Percentiles rank a stretch among this genome's conserved stretches.
These are phyloP conservation scores for Geotrichum carabidarum DNA, from an alignment of 1,139 yeast species.

Conservation along the genomic window DNA sequence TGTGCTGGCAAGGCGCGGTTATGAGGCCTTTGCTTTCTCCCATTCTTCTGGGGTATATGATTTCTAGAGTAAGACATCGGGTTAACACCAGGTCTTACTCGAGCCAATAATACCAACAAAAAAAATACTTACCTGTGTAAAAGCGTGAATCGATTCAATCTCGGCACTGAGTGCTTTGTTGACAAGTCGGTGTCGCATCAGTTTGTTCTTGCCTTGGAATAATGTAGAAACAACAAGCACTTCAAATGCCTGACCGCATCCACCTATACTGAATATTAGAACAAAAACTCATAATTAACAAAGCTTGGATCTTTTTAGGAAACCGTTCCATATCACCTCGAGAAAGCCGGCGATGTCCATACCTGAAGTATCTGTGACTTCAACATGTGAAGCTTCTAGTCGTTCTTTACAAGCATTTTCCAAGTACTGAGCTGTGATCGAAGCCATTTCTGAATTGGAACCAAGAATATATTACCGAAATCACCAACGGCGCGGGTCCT, in stretches of 20 bases:
- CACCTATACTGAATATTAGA: slow-evolving; percentile 42
- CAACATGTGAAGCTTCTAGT: slow-evolving; percentile 38
- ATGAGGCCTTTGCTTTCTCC: slow-evolving; percentile 22
- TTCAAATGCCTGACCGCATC: slow-evolving; percentile 82
- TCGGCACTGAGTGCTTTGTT: slow-evolving; percentile 75
- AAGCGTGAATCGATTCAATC: slow-evolving; percentile 84
- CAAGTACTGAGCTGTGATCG: slow-evolving; percentile 28
- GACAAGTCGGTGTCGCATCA: slow-evolving; percentile 81
- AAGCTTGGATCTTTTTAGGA: background rate
- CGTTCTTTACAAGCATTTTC: slow-evolving; percentile 32
- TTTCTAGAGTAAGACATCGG: slow-evolving; percentile 23
- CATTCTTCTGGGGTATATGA: slow-evolving; percentile 34
- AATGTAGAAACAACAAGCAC: slow-evolving; percentile 72
- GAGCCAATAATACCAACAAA: background rate
- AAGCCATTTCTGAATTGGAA: slow-evolving; percentile 7
- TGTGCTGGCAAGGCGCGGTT: background rate
- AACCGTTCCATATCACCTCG: background rate
- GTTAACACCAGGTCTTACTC: background rate
- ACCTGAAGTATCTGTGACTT: slow-evolving; percentile 40
- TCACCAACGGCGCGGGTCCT: background rate
- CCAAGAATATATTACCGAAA: background rate
- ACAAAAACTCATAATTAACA: background rate
- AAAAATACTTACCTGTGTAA: slow-evolving; percentile 74
- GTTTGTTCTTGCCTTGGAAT: slow-evolving; percentile 76
- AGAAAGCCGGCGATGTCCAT: slow-evolving; percentile 12